These are phyloP conservation scores for Lentinula edodes DNA, from an alignment of 768 basidiomycete genomes.

Conservation along the genomic window DNA sequence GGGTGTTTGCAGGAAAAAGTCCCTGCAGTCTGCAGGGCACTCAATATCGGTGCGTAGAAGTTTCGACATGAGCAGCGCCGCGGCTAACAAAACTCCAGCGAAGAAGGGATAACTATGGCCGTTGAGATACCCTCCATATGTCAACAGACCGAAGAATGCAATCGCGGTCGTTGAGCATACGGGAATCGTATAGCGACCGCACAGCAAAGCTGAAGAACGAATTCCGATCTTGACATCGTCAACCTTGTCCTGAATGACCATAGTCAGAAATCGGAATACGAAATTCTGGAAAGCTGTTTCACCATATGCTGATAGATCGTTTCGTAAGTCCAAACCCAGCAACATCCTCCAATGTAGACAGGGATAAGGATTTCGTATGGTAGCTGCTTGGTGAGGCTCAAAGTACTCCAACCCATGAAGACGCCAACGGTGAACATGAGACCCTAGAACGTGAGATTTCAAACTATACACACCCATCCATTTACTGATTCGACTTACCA, in stretches of 20 bases:
- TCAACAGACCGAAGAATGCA: constrained; percentile 37
- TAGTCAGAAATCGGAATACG: not conserved
- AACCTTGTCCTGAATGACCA: constrained; percentile 40
- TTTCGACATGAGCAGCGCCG: constrained; percentile 12
- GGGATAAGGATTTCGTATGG: constrained; percentile 20
- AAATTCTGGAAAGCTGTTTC: not conserved
- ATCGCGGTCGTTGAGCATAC: constrained; percentile 42
- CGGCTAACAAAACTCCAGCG: constrained; percentile 15
- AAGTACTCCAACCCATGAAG: constrained; percentile 26
- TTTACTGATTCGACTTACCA: constrained; percentile 13
- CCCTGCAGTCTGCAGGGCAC: constrained; percentile 18
- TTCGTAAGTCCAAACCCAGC: constrained; percentile 27
- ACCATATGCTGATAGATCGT: constrained; percentile 29
- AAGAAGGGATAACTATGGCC: constrained; percentile 34
- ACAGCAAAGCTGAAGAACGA: constrained; percentile 54
- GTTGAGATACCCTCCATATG: constrained; percentile 39
- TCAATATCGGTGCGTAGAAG: constrained; percentile 21
- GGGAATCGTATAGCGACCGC: constrained; percentile 38
- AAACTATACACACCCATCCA: not conserved
- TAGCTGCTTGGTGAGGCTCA: constrained; percentile 15
- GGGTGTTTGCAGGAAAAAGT: constrained; percentile 20
- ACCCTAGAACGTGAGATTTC: constrained; percentile 14
- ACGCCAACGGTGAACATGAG: constrained; percentile 26
- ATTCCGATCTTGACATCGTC: constrained; percentile 55
- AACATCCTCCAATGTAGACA: constrained; percentile 19